A percentile compares a stretch with the other conserved stretches of the same genome.
Evolutionary conservation across 257 asterid genomes (phyloP).

Genomic region (Rauvolfia tetraphylla): DNA sequence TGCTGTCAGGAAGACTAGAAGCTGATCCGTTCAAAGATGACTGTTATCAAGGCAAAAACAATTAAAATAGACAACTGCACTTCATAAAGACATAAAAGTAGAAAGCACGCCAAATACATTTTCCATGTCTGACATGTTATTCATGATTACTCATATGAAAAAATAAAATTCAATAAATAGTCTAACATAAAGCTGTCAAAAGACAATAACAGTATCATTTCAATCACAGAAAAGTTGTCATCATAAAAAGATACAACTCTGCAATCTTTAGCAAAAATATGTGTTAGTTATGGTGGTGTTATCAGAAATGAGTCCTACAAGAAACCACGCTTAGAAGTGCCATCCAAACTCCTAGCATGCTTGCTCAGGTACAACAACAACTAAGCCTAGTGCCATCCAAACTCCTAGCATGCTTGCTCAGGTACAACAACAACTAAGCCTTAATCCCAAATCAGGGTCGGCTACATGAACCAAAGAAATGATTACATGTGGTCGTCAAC

Average conservation of each 20-base stretch:
- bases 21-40: slow-evolving; percentile 80
- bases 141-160: neutral
- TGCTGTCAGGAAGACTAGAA: slow-evolving; percentile 81
- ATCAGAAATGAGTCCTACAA: neutral
- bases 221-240: neutral
- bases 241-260: neutral
- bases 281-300: neutral
- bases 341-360: no score
- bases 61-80: neutral
- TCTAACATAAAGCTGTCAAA: neutral
- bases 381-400: no score
- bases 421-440: no score
- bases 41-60: slow-evolving; percentile 41
- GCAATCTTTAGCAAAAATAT: neutral
- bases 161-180: neutral
- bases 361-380: no score
- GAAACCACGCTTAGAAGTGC: neutral
- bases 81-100: neutral
- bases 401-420: no score
- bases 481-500: no score
- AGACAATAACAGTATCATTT: neutral
- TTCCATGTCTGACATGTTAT: neutral
- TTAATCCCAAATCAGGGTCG: no score
- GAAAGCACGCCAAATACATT: neutral
- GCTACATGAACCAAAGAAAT: no score